phyloP scores from a whole-genome alignment of 1,284 basidiomycete genomes.

The Agroathelia rolfsii region DNA sequence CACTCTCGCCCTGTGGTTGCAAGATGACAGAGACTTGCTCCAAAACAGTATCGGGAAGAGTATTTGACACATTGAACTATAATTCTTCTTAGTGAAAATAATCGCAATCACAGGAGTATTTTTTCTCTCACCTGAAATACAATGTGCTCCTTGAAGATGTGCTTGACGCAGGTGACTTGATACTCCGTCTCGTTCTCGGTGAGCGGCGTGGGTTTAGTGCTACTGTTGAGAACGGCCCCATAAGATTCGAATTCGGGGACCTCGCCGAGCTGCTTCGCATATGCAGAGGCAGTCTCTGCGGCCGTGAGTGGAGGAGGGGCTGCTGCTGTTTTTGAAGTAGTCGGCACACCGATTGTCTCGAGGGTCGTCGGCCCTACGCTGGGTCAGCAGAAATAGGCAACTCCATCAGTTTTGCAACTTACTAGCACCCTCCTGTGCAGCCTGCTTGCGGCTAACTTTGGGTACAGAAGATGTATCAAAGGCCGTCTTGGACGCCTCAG shows the following conservation, averaged over 20 bases:
- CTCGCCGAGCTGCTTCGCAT: conserved; percentile 76
- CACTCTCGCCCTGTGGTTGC: conserved; percentile 58
- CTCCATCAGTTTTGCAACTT: conserved; percentile 22
- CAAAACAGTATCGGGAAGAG: conserved; percentile 94
- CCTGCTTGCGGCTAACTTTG: conserved; percentile 85
- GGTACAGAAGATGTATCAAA: conserved; percentile 81
- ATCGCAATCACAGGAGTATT: conserved; percentile 1
- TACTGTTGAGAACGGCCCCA: conserved; percentile 85
- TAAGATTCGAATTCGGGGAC: conserved; percentile 84
- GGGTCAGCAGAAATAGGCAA: conserved; percentile 5
- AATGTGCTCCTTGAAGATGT: conserved; percentile 91
- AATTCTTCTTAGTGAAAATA: conserved; percentile 7
- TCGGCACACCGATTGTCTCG: conserved; percentile 70
- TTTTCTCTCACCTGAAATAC: conserved; percentile 77
- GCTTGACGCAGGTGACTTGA: conserved; percentile 93
- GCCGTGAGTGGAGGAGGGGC: conserved; percentile 62
- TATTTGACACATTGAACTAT: conserved; percentile 96
- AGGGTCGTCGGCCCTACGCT: conserved; percentile 67
- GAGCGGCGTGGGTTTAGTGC: conserved; percentile 69
- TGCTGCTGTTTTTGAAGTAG: conserved; percentile 49
- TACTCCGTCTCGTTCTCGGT: conserved; percentile 99
- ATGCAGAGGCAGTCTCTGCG: conserved; percentile 78
- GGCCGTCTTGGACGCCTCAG: conserved; percentile 52
- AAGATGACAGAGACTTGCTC: conserved; percentile 96
- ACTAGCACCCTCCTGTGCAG: conserved; percentile 80